These are phyloP conservation scores for Kentomonas sorsogonicus DNA, from an alignment of 208 protist genomes.

Conservation along the genomic window DNA sequence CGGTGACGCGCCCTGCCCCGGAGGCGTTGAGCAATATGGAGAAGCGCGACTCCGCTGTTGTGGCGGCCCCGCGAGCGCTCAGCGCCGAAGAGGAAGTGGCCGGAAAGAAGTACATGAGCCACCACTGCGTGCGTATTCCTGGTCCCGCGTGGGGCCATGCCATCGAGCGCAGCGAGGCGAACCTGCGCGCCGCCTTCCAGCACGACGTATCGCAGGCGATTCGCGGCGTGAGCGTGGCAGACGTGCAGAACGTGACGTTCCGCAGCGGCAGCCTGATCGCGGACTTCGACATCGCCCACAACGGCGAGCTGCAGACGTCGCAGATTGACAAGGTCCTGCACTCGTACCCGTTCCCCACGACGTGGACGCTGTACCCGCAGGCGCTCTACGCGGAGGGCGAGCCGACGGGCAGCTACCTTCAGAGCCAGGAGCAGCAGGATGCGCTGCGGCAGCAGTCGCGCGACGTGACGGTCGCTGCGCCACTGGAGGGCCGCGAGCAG, in stretches of 20 bases:
- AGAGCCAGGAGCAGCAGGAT: too few relatives aligned
- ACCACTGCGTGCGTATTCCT: conserved; percentile 32
- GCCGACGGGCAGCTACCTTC: too few relatives aligned
- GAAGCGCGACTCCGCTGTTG: not conserved
- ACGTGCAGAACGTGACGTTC: conserved; percentile 18
- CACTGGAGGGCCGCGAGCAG: too few relatives aligned
- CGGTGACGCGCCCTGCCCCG: too few relatives aligned
- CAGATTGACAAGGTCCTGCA: conserved; percentile 17
- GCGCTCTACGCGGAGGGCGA: conserved; percentile 5
- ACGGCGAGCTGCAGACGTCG: conserved; percentile 1
- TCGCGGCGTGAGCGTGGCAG: conserved; percentile 10
- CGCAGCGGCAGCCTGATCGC: conserved; percentile 20
- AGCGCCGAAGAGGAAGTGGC: too few relatives aligned
- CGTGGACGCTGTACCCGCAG: conserved; percentile 31
- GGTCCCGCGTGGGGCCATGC: conserved; percentile 27
- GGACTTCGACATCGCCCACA: conserved; percentile 21
- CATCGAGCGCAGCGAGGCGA: conserved; percentile 7
- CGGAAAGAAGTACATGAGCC: too few relatives aligned
- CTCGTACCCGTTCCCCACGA: conserved; percentile 20
- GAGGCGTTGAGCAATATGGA: too few relatives aligned
- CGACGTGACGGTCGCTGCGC: too few relatives aligned
- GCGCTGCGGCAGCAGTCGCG: too few relatives aligned
- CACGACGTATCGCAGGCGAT: conserved; percentile 21
- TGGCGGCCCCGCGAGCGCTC: not conserved
- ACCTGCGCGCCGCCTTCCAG: conserved; percentile 25